Base-by-base conservation (phyloP, 2,329 filamentous ascomycete genomes). In the Claviceps citrina region DNA sequence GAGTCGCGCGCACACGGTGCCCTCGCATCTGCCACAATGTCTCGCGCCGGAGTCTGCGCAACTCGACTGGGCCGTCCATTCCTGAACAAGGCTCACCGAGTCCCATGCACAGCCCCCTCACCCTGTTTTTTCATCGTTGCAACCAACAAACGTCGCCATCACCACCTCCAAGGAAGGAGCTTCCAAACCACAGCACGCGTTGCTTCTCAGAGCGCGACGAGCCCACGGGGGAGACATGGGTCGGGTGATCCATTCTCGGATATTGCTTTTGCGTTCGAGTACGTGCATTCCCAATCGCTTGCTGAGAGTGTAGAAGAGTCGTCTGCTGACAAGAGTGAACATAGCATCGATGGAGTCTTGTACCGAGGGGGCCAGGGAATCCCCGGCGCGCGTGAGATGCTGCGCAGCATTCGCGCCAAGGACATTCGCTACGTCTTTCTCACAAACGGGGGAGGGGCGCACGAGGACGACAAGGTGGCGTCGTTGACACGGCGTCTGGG, bases 361-460 rank as follows among this genome's bases (percentile, higher is more conserved):
- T 71, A 96, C 25, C 84, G 87, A 53, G 81, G 82, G 44, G 76
- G 81, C 4, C 74, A 78, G 46, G 78, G 84, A 3, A 78, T 96
- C 35, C 81, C 84, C 1, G 81, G 83, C 25, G 89, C 91, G 1
- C 67, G 75, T 1, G 70, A 83, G 52, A 73, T 86, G 12, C 71
- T 98, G 16, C 64, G 67, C 24, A 80, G 77, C 52, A 76, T 96
- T 16, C 76, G 86, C 49, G 62, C 70, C 35, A 71, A 86, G 53
- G 68, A 73, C 35, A 84, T 95, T 34, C 87, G 87, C 10, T 96
- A 93, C 63, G 89, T 98, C 52, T 75, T 98, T 26, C 70, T 98
- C 46, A 98, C 91, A 43, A 98, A 98, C 61, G 91, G 91, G 50
- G 91, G 91, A 31, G 91, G 91, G 43, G 85, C 81, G 54, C 75